Evolutionary conservation across 2,329 filamentous ascomycete genomes (phyloP), one percentile per base, ranked within the genome.

Genomic region (Teratosphaeriaceae sp.): DNA sequence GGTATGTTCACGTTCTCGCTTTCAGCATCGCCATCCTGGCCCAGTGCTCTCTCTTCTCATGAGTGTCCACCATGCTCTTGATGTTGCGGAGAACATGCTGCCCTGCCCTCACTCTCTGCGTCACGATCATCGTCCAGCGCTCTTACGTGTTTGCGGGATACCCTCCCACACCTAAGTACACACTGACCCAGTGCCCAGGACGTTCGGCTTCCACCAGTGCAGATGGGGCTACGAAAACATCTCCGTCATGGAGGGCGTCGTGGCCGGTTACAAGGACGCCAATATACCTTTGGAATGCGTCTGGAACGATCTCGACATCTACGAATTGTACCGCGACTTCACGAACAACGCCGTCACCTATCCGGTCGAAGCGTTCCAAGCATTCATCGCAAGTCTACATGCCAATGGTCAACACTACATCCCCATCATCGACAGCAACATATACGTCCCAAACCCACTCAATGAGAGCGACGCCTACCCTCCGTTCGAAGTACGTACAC

Each of bases 21-120:
- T 42, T 53, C 18, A 49, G 51, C 0, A 79, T 94, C 47, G 88
- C 87, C 1, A 27, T 27, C 8, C 8, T 27, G 8, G 24, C n/a
- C n/a, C 8, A 8, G 8, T n/a, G 24, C 24, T 27, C 24, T 8
- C 8, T 8, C n/a, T n/a, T 8, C 24, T 8, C 24, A 27, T n/a
- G 24, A 27, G 24, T 27, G 90, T 76, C 59, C 88, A 94, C 52
- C 86, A 94, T 60, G 92, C 85, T 55, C 76, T 85, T 45, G 90
- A n/a, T n/a, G n/a, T n/a, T n/a, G n/a, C n/a, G n/a, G n/a, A n/a
- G n/a, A n/a, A n/a, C n/a, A n/a, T n/a, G n/a, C n/a, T n/a, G n/a
- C n/a, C n/a, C n/a, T n/a, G n/a, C n/a, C n/a, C n/a, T n/a, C n/a
- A n/a, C n/a, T n/a, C n/a, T n/a, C n/a, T 86, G 80, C 88, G 87